Percentiles rank a stretch among this genome's conserved stretches.
Evolutionary conservation across 257 asterid species (phyloP).

Genomic region (Coffea eugenioides): DNA sequence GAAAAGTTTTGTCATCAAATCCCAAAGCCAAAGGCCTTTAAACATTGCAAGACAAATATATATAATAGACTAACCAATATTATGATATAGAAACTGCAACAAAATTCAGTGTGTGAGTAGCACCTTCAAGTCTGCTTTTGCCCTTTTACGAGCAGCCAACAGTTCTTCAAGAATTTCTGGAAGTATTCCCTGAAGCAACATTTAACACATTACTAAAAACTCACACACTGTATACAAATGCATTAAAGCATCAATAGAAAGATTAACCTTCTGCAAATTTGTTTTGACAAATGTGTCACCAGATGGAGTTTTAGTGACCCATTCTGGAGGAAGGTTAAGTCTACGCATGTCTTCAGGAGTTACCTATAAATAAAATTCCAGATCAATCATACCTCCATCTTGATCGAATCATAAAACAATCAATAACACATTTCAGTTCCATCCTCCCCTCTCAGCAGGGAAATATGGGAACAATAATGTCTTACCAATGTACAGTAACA

Average conservation of each 20-base stretch:
- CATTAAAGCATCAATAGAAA: neutral
- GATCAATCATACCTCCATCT: conserved; percentile 6
- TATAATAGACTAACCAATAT: neutral
- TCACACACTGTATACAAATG: conserved; percentile 8
- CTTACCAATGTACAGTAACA: conserved; percentile 94
- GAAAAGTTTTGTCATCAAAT: neutral
- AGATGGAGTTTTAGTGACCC: conserved; percentile 89
- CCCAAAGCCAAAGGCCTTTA: neutral
- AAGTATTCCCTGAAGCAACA: conserved; percentile 74
- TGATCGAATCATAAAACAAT: too few relatives aligned
- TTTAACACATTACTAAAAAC: conserved; percentile 20
- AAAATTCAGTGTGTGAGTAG: neutral
- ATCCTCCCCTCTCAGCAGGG: neutral
- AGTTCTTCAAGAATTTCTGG: conserved; percentile 99
- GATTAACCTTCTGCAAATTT: conserved; percentile 73
- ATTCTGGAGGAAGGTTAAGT: conserved; percentile 84
- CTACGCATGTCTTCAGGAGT: conserved; percentile 80
- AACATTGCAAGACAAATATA: neutral
- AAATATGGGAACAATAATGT: conserved; percentile 6
- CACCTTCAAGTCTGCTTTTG: conserved; percentile 98
- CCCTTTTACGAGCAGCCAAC: conserved; percentile 92
- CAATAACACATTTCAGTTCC: neutral
- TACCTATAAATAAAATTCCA: conserved; percentile 42
- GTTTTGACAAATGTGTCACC: conserved; percentile 94
- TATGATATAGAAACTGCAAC: conserved; percentile 7